Evolutionary conservation across 345 rosid species (phyloP).

Genomic region (Clausena lansium): DNA sequence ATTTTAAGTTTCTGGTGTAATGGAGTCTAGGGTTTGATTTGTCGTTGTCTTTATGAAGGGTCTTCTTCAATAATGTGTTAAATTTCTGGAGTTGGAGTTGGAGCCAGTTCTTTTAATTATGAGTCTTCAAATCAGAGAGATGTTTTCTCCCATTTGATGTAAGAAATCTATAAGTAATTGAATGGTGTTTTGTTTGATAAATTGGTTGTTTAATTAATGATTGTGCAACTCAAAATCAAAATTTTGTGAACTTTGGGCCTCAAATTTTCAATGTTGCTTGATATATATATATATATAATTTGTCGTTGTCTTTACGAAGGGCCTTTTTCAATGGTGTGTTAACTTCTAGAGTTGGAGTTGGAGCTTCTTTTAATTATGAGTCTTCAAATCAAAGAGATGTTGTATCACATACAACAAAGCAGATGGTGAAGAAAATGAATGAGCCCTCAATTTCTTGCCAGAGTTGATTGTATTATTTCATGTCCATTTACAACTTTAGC

Average conservation of each 20-base stretch:
- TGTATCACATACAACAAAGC: background rate
- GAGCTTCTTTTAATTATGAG: too few relatives aligned
- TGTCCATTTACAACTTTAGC: background rate
- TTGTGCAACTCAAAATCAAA: too few relatives aligned
- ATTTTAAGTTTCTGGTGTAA: background rate
- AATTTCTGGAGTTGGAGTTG: background rate
- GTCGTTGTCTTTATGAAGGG: background rate
- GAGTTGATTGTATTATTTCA: background rate
- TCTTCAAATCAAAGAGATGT: too few relatives aligned
- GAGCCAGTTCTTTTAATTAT: background rate
- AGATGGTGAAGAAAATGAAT: background rate
- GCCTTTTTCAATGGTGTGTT: too few relatives aligned
- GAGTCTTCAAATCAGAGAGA: background rate
- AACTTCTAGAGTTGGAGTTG: too few relatives aligned
- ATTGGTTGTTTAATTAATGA: background rate
- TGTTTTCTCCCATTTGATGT: background rate
- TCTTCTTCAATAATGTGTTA: background rate
- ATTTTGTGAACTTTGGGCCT: too few relatives aligned
- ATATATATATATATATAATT: too few relatives aligned
- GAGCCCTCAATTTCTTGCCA: slow-evolving; percentile 2
- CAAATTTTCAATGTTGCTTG: too few relatives aligned
- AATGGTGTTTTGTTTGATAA: background rate
- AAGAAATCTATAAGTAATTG: background rate
- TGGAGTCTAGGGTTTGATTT: background rate
- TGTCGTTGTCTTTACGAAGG: too few relatives aligned